Evolutionary conservation across 2,329 filamentous ascomycete species (phyloP).

Genomic region (Thermothelomyces thermophilus): DNA sequence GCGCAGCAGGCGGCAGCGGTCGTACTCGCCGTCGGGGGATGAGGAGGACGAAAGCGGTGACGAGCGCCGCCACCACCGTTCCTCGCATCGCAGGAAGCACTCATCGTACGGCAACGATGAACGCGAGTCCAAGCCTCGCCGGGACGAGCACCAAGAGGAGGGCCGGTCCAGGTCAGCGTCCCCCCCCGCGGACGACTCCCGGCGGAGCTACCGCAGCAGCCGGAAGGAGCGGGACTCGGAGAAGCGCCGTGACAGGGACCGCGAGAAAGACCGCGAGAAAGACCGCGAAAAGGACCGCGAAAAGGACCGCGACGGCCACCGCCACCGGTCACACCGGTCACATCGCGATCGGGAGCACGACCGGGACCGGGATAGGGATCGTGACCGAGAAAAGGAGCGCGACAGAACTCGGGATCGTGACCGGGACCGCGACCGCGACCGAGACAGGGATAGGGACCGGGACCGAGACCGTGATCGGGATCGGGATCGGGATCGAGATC

Average conservation of each 20-base stretch:
- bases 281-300: slow-evolving; percentile 20
- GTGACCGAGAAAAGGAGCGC: slow-evolving; percentile 26
- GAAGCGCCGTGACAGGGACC: slow-evolving; percentile 37
- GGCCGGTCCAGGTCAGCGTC: slow-evolving; percentile 61
- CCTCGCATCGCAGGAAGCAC: slow-evolving; percentile 38
- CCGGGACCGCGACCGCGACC: slow-evolving; percentile 26
- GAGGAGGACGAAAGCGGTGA: slow-evolving; percentile 40
- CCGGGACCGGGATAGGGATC: slow-evolving; percentile 33
- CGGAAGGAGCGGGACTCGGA: slow-evolving; percentile 35
- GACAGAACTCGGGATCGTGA: slow-evolving; percentile 30
- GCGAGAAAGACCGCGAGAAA: slow-evolving; percentile 36
- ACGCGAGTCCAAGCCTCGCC: slow-evolving; percentile 35
- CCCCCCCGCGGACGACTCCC: slow-evolving; percentile 41
- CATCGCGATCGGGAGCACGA: slow-evolving; percentile 34
- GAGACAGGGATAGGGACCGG: slow-evolving; percentile 34
- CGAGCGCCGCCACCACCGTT: slow-evolving; percentile 43
- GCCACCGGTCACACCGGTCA: slow-evolving; percentile 28
- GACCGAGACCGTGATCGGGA: slow-evolving; percentile 24
- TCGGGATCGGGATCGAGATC: slow-evolving; percentile 34
- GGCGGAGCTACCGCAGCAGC: slow-evolving; percentile 53
- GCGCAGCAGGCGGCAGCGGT: slow-evolving; percentile 50
- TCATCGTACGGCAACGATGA: slow-evolving; percentile 38
- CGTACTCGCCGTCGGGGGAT: slow-evolving; percentile 39
- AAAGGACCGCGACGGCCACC: slow-evolving; percentile 34
- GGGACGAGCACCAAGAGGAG: slow-evolving; percentile 28